Base-by-base conservation (phyloP, 495 filamentous ascomycete genomes). In the Wilcoxina mikolae region DNA sequence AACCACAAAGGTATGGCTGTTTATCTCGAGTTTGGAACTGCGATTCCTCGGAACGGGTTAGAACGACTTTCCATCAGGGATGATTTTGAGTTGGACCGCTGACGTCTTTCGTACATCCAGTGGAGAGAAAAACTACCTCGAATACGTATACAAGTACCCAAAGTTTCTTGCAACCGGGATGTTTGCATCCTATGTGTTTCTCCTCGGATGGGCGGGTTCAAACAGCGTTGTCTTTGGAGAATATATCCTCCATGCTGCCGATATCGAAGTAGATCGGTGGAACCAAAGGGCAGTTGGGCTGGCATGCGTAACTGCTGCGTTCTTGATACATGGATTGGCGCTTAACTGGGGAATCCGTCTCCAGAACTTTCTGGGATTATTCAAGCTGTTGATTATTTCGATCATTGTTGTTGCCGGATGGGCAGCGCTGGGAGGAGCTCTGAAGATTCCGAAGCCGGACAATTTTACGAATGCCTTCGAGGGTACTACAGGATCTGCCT, bases 61-160 rank as follows among this genome's bases (percentile, higher is more conserved):
- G 46, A 28, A 38, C 1, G 35, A 39, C 1, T 5, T 5, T 5
- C 35, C 20, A 12, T 39, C 35, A 15, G 20, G 1, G 46, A 23
- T 49, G 7, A 12, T 15, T n/a, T 28, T 3, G 46, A 2, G 23
- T 46, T 12, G 43, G 11, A 46, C 11, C n/a, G 15, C 43, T 24
- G 43, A 17, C 11, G 43, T n/a, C 24, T 3, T 28, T 44, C 71
- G 79, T 2, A 81, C 77, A 2, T 84, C 41, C 82, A 82, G 84
- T 1, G 83, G 82, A 18, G 73, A 78, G 38, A 87, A 86, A 67
- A 79, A 87, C 26, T 89, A 89, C 58, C 76, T 87, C 51, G 84
- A 89, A 59, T 83, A 80, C 66, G 79, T 80, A 0, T 89, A 86
- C 68, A 78, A 74, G 0, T 71, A 70, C 23, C 84, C 84, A 2